Base-by-base conservation (phyloP, 805 yeast species). In the Lipomyces kockii region DNA sequence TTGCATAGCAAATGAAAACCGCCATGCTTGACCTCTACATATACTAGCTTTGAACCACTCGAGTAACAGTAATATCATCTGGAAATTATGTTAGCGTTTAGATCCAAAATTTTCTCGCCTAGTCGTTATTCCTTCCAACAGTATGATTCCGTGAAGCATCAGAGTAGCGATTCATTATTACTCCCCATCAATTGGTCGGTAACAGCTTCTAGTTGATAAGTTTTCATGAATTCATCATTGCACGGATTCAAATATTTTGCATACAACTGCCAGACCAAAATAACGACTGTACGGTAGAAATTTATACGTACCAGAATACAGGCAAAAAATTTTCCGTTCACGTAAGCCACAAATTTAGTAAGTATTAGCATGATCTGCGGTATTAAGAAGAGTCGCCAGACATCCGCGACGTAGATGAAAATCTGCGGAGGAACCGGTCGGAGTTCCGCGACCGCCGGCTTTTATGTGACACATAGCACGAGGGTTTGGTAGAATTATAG, bases 101-200 rank as follows among this genome's bases (percentile, higher is more conserved):
- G 11, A 43, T 17, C 49, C 8, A n/a, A 43, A 43, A 1, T 2
- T 43, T n/a, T n/a, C 11, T 17, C 3, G 4, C 17, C 6, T 12
- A 37, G 49, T n/a, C 49, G 49, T 43, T 8, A 43, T 17, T 6
- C 22, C 14, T 17, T 43, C 22, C 49, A 43, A 17, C 49, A 0
- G 3, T 43, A 43, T 43, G 22, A 43, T 43, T 43, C 49, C 49
- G 49, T 43, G 14, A 7, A 17, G 22, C 17, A 27, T 70, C 73
- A 70, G 73, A 70, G 72, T 70, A 70, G 73, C 73, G 73, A 67
- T 70, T 70, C 73, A 68, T 62, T 51, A 54, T 34, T 22, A 25
- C 25, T 69, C 72, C 68, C 69, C 72, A 65, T 62, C 17, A 46
- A 58, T n/a, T 11, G 20, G 72, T 70, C 70, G 66, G 73, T 43